Percentiles rank a stretch among this genome's conserved stretches.
Evolutionary conservation across 225 moss, liverwort and hornwort species (phyloP).

Genomic region (Climacium dendroides): DNA sequence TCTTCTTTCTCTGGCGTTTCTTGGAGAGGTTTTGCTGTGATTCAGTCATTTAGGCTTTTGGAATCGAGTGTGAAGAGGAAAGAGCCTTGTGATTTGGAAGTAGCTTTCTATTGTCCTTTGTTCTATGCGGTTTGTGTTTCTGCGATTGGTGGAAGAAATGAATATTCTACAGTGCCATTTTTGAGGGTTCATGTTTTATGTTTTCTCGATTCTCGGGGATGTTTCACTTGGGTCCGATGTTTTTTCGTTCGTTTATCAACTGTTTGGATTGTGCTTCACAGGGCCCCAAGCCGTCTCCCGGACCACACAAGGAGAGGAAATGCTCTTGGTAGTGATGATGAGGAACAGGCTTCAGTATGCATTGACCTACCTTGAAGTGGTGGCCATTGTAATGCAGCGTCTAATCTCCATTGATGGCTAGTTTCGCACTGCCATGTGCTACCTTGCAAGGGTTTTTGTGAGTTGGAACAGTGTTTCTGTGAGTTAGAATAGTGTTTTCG

Average conservation of each 20-base stretch:
- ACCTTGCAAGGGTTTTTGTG: constrained; percentile 84
- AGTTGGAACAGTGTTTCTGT: too few relatives aligned
- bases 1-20: too few relatives aligned
- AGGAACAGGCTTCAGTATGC: constrained; percentile 86
- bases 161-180: background rate
- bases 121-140: background rate
- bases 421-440: constrained; percentile 85
- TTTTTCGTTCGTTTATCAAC: background rate
- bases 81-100: background rate
- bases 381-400: constrained; percentile 85
- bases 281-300: constrained; percentile 83
- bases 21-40: too few relatives aligned
- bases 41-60: too few relatives aligned
- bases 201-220: too few relatives aligned
- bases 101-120: too few relatives aligned
- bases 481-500: too few relatives aligned
- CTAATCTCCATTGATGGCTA: constrained; percentile 81
- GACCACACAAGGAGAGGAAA: constrained; percentile 83
- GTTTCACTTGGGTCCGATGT: too few relatives aligned
- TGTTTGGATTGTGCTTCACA: background rate
- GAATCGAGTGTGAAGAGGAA: too few relatives aligned
- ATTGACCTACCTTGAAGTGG: constrained; percentile 77
- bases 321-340: constrained; percentile 74
- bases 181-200: background rate
- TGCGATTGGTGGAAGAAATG: background rate